Evolutionary conservation across 768 basidiomycete genomes (phyloP).

Genomic region (Auricularia cornea): DNA sequence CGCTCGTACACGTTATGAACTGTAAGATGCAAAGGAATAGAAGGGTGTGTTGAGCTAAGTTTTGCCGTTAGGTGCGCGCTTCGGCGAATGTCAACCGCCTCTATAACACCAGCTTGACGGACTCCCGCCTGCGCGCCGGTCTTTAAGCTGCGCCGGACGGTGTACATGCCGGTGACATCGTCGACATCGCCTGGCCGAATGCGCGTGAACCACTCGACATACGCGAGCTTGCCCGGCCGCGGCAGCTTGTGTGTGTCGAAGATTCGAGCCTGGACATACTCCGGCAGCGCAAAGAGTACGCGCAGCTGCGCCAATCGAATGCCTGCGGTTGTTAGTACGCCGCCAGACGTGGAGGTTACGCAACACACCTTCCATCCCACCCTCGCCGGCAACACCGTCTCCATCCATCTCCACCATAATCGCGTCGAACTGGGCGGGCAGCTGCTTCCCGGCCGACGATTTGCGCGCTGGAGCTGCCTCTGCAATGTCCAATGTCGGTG

Average conservation of each 20-base stretch:
- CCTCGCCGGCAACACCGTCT: not conserved
- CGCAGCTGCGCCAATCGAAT: not conserved
- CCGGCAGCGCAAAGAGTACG: not conserved
- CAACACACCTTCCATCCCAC: not conserved
- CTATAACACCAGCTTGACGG: not conserved
- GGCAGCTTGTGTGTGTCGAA: not conserved
- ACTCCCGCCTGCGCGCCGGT: not conserved
- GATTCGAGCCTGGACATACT: not conserved
- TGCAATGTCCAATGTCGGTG: not conserved
- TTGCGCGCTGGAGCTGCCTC: not conserved
- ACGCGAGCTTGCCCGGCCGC: not conserved
- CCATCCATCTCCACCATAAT: not conserved
- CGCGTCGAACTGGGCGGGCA: not conserved
- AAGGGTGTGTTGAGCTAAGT: no score
- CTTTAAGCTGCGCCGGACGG: not conserved
- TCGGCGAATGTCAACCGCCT: not conserved
- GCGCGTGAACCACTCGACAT: not conserved
- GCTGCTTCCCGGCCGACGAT: not conserved
- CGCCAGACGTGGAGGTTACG: no score
- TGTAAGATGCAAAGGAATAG: no score
- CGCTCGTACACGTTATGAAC: no score
- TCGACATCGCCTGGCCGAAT: not conserved
- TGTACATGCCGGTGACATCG: not conserved
- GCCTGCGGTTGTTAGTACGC: not conserved
- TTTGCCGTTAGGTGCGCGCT: not conserved